These are phyloP conservation scores for Russula emetica DNA, from an alignment of 768 basidiomycete genomes.

Conservation along the genomic window DNA sequence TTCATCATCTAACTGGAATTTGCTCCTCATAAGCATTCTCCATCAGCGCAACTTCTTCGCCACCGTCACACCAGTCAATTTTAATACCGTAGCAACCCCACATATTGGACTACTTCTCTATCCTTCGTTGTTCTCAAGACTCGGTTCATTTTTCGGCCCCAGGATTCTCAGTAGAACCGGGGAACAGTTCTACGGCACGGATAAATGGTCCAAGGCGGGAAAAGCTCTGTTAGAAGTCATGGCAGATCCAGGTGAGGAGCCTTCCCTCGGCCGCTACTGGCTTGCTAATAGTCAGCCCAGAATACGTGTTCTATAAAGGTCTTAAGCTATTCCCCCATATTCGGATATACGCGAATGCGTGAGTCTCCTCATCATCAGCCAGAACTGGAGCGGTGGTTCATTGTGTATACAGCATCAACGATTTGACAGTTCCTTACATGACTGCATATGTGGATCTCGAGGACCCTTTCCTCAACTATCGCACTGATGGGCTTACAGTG, in stretches of 20 bases:
- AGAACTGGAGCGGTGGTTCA: constrained; percentile 1
- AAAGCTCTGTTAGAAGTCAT: constrained; percentile 68
- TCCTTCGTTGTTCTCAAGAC: constrained; percentile 51
- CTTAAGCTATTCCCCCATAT: constrained; percentile 62
- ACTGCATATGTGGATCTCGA: constrained; percentile 67
- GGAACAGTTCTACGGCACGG: constrained; percentile 50
- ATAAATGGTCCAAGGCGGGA: constrained; percentile 67
- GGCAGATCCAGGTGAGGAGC: constrained; percentile 64
- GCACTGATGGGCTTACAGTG: constrained; percentile 58
- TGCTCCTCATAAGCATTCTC: constrained; percentile 45
- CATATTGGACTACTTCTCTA: constrained; percentile 72
- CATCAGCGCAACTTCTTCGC: constrained; percentile 69
- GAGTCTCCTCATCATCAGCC: constrained; percentile 31
- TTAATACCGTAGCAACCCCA: constrained; percentile 80
- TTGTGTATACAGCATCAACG: constrained; percentile 49
- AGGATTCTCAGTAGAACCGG: constrained; percentile 74
- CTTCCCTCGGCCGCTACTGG: background rate
- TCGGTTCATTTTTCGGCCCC: constrained; percentile 57
- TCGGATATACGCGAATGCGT: constrained; percentile 80
- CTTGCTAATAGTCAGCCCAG: constrained; percentile 36
- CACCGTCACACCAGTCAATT: constrained; percentile 66
- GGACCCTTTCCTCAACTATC: constrained; percentile 60
- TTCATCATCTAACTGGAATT: background rate
- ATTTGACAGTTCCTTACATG: constrained; percentile 76
- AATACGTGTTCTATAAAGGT: constrained; percentile 70